phyloP scores from a whole-genome alignment of 345 rosid species.

The Lepidium sativum region DNA sequence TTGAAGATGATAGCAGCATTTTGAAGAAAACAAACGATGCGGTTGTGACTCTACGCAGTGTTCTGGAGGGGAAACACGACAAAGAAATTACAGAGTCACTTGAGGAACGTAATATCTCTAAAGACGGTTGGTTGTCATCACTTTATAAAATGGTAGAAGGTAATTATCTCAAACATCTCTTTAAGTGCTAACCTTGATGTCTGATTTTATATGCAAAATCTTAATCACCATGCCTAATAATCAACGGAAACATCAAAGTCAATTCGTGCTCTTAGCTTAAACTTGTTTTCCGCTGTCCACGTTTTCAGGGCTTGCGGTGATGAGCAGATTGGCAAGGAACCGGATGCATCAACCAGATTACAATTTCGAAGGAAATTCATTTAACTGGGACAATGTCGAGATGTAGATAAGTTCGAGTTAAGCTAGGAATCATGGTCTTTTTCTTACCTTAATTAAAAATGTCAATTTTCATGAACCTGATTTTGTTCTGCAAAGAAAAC shows the following conservation, averaged over 20 bases:
- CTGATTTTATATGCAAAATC: not conserved
- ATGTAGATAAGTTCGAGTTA: slow-evolving; percentile 24
- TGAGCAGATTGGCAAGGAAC: slow-evolving; percentile 58
- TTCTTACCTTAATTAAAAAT: slow-evolving; percentile 12
- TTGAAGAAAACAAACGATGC: slow-evolving; percentile 75
- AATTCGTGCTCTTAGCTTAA: not conserved
- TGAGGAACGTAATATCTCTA: slow-evolving; percentile 40
- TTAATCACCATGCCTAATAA: not conserved
- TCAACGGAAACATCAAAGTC: not conserved
- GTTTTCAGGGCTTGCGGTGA: slow-evolving; percentile 66
- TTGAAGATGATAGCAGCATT: slow-evolving; percentile 44
- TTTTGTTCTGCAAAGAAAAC: slow-evolving; percentile 6
- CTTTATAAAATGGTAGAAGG: slow-evolving; percentile 89
- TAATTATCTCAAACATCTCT: slow-evolving; percentile 15
- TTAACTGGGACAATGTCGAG: slow-evolving; percentile 54
- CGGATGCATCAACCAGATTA: slow-evolving; percentile 43
- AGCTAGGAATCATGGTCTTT: slow-evolving; percentile 5
- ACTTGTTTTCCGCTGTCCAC: slow-evolving; percentile 1
- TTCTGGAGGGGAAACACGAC: slow-evolving; percentile 76
- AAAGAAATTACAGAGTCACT: slow-evolving; percentile 49
- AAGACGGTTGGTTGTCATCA: slow-evolving; percentile 82
- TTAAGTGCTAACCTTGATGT: not conserved
- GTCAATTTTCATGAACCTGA: slow-evolving; percentile 2
- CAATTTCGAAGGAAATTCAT: slow-evolving; percentile 35
- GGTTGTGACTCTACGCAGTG: slow-evolving; percentile 56